These are phyloP conservation scores for Setomelanomma holmii DNA, from an alignment of 2,329 filamentous ascomycete species.

Conservation along the genomic window DNA sequence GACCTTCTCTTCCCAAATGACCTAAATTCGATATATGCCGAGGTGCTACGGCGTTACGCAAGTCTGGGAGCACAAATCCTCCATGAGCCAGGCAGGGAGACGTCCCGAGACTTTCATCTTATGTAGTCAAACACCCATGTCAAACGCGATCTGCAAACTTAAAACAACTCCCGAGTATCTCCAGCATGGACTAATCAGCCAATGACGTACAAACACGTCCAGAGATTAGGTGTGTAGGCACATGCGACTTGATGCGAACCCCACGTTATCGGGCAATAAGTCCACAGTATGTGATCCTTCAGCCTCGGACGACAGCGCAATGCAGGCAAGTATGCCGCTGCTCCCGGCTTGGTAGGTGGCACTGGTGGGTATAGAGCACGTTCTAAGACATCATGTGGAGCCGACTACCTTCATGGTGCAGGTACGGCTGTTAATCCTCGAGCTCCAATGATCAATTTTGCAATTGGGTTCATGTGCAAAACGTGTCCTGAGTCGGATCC, in stretches of 20 bases:
- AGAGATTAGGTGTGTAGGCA: background rate
- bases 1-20: no score
- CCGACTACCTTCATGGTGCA: no score
- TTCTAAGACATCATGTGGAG: background rate
- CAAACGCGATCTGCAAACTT: background rate
- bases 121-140: background rate
- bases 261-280: background rate
- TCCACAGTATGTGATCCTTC: background rate
- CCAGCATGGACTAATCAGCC: background rate
- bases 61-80: no score
- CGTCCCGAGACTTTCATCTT: background rate
- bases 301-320: slow-evolving; percentile 2
- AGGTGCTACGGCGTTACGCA: no score
- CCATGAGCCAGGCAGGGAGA: no score
- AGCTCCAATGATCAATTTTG: background rate
- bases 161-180: background rate
- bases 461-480: background rate
- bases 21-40: no score
- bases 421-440: no score
- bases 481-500: no score
- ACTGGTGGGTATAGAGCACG: background rate
- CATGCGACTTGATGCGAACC: background rate
- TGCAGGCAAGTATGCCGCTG: slow-evolving; percentile 3
- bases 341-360: background rate
- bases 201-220: slow-evolving; percentile 4